Conservation (phyloP, 202 grass and related monocot genomes). For the Alloteropsis angusta region DNA sequence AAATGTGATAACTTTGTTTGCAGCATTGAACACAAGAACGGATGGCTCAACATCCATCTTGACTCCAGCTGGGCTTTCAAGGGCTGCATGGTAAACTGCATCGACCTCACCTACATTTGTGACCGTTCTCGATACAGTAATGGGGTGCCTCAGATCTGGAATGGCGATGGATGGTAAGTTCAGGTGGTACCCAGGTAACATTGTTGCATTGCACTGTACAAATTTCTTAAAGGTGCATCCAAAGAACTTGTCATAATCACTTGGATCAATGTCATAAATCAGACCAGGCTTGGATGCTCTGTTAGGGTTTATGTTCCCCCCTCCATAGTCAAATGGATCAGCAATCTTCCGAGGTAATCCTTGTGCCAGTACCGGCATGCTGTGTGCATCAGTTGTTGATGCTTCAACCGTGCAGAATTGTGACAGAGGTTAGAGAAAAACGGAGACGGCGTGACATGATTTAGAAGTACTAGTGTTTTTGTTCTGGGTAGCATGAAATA, state of each 20-base stretch:
- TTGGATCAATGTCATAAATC: conserved; percentile 46
- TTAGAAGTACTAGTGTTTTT: neutral
- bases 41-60: too few relatives aligned
- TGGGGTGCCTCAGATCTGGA: too few relatives aligned
- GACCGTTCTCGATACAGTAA: too few relatives aligned
- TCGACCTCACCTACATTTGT: too few relatives aligned
- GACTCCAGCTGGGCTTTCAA: too few relatives aligned
- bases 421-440: neutral
- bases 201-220: too few relatives aligned
- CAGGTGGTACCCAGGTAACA: too few relatives aligned
- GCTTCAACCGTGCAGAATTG: conserved; percentile 26
- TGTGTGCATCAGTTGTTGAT: conserved; percentile 28
- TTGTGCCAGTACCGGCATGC: conserved; percentile 32
- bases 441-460: neutral
- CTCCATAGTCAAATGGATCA: conserved; percentile 61
- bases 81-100: too few relatives aligned
- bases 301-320: conserved; percentile 35
- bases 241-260: conserved; percentile 41
- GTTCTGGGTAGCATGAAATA: neutral
- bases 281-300: conserved; percentile 42
- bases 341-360: conserved; percentile 30
- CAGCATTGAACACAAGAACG: too few relatives aligned
- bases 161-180: too few relatives aligned
- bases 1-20: too few relatives aligned
- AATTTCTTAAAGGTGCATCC: neutral